Evolutionary conservation across 768 basidiomycete genomes (phyloP).

Genomic region (Suillus plorans): DNA sequence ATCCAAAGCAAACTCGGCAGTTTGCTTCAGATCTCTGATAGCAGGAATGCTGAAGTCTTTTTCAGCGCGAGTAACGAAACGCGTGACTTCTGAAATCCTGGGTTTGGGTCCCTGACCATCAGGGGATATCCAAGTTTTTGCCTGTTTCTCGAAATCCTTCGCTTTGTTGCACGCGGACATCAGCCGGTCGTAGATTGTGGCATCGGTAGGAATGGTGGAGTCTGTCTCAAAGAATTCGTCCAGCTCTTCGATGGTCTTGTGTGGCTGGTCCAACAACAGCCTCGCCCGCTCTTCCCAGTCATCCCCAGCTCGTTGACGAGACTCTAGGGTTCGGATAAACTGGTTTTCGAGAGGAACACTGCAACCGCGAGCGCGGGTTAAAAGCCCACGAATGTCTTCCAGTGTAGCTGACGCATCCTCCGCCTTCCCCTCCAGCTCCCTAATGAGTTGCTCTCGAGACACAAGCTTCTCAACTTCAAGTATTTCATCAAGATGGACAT

Average conservation of each 20-base stretch:
- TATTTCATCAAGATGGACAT: slow-evolving; percentile 82
- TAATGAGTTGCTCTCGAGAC: slow-evolving; percentile 72
- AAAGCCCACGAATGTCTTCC: slow-evolving; percentile 72
- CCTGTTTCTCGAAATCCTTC: slow-evolving; percentile 78
- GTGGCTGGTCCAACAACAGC: slow-evolving; percentile 60
- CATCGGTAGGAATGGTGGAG: slow-evolving; percentile 66
- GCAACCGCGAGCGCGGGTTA: slow-evolving; percentile 69
- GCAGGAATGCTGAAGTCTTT: slow-evolving; percentile 74
- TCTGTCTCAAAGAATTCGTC: slow-evolving; percentile 70
- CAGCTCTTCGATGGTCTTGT: slow-evolving; percentile 76
- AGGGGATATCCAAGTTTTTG: slow-evolving; percentile 64
- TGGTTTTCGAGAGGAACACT: slow-evolving; percentile 64
- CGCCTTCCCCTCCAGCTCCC: slow-evolving; percentile 71
- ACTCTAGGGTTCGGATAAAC: slow-evolving; percentile 61
- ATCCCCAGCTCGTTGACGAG: slow-evolving; percentile 64
- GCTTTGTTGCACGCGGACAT: slow-evolving; percentile 66
- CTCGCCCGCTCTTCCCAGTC: slow-evolving; percentile 78
- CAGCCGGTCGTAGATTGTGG: slow-evolving; percentile 63
- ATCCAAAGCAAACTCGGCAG: slow-evolving; percentile 75
- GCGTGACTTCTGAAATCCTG: slow-evolving; percentile 65
- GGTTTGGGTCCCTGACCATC: slow-evolving; percentile 57
- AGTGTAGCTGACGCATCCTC: slow-evolving; percentile 67
- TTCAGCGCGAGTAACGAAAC: slow-evolving; percentile 68
- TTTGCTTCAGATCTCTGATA: slow-evolving; percentile 63
- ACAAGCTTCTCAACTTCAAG: slow-evolving; percentile 77